These are phyloP conservation scores for Podospora anserina DNA, from an alignment of 495 filamentous ascomycete genomes.

Conservation along the genomic window DNA sequence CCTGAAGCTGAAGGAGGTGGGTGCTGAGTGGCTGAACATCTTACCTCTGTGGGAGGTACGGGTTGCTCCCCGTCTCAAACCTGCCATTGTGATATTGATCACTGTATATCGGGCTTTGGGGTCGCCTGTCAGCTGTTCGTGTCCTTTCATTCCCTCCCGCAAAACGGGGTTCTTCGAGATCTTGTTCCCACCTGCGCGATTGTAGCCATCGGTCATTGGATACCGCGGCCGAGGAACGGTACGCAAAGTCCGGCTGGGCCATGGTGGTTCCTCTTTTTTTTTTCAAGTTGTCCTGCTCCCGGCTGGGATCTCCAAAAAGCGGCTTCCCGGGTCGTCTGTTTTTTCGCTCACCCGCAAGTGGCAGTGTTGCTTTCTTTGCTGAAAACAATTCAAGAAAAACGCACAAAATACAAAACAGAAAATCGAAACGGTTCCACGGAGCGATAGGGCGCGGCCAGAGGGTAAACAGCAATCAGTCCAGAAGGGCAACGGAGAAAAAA, in stretches of 20 bases:
- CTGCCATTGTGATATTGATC: slow-evolving; percentile 33
- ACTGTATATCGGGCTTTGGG: slow-evolving; percentile 43
- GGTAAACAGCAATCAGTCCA: slow-evolving; percentile 18
- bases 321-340: slow-evolving; percentile 7
- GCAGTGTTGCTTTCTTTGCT: slow-evolving; percentile 13
- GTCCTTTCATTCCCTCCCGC: slow-evolving; percentile 19
- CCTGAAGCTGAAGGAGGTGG: slow-evolving; percentile 27
- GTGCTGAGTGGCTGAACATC: slow-evolving; percentile 28
- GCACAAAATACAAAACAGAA: slow-evolving; percentile 26
- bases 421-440: slow-evolving; percentile 13
- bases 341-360: slow-evolving; percentile 7
- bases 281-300: slow-evolving; percentile 14
- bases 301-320: slow-evolving; percentile 17
- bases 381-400: slow-evolving; percentile 17
- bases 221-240: slow-evolving; percentile 37
- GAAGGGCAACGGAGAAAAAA: slow-evolving; percentile 28
- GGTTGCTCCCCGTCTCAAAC: slow-evolving; percentile 36
- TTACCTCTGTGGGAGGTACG: slow-evolving; percentile 48
- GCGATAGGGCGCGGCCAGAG: slow-evolving; percentile 15
- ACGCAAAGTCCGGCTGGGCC: slow-evolving; percentile 44
- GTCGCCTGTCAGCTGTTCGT: slow-evolving; percentile 33
- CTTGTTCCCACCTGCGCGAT: slow-evolving; percentile 48
- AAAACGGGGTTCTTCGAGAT: slow-evolving; percentile 23
- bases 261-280: slow-evolving; percentile 25
- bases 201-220: slow-evolving; percentile 46